phyloP scores from a whole-genome alignment of 2,329 filamentous ascomycete species.

The Fonsecaea pedrosoi region DNA sequence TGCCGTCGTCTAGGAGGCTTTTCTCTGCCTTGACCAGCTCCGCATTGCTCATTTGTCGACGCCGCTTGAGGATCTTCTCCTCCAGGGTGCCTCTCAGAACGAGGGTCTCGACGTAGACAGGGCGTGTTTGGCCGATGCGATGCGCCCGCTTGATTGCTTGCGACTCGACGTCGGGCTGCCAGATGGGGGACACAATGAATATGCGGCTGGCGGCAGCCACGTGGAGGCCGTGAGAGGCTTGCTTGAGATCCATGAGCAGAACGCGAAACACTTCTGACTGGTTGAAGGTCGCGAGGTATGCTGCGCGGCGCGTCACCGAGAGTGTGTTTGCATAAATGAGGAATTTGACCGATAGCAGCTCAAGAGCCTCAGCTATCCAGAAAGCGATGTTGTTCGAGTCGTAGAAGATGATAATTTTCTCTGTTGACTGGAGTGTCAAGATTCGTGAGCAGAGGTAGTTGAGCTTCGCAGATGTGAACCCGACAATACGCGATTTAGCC shows the following conservation, averaged over 20 bases:
- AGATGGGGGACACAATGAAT: conserved; percentile 87
- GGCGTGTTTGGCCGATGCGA: conserved; percentile 79
- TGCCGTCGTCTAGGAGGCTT: conserved; percentile 63
- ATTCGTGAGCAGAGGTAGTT: conserved; percentile 82
- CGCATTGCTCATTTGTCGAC: conserved; percentile 73
- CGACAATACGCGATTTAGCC: conserved; percentile 68
- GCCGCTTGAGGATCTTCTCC: conserved; percentile 77
- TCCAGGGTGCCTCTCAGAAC: conserved; percentile 82
- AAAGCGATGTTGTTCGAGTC: conserved; percentile 85
- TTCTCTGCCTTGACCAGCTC: conserved; percentile 60
- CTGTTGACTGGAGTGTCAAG: conserved; percentile 67
- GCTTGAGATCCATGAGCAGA: conserved; percentile 86
- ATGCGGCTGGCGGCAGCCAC: conserved; percentile 82
- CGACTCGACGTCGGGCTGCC: conserved; percentile 81
- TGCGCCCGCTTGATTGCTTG: conserved; percentile 92
- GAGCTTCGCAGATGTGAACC: conserved; percentile 84
- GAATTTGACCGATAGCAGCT: conserved; percentile 69
- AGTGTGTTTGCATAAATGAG: conserved; percentile 64
- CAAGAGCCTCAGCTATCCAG: conserved; percentile 82
- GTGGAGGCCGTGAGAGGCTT: conserved; percentile 87
- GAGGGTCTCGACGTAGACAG: conserved; percentile 84
- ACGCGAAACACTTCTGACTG: conserved; percentile 72
- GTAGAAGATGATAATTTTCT: conserved; percentile 94
- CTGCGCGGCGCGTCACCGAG: conserved; percentile 67
- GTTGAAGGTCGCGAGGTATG: conserved; percentile 82